Percentiles rank a stretch among this genome's conserved stretches.
Evolutionary conservation across 768 basidiomycete genomes (phyloP).

Genomic region (Lyophyllum shimeji): DNA sequence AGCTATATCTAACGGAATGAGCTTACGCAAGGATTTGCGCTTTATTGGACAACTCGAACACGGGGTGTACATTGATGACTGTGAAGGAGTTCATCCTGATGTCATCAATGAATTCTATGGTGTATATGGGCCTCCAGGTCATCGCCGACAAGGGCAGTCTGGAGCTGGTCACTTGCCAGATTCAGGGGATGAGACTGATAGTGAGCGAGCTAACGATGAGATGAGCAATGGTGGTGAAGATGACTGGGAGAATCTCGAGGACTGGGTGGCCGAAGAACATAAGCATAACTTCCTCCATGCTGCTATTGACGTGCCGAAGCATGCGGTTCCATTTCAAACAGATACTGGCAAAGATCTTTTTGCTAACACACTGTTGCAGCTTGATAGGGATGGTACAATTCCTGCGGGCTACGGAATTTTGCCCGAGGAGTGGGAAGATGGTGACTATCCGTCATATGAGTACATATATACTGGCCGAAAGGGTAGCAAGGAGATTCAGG

Average conservation of each 20-base stretch:
- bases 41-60: slow-evolving; percentile 1
- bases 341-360: not conserved
- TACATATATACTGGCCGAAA: not conserved
- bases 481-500: no score
- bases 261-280: not conserved
- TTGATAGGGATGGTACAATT: not conserved
- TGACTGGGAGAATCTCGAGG: not conserved
- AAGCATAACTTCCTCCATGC: not conserved
- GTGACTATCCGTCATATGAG: not conserved
- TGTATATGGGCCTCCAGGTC: no score
- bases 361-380: not conserved
- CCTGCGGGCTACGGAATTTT: not conserved
- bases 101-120: no score
- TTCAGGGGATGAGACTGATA: no score
- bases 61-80: slow-evolving; percentile 9
- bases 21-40: slow-evolving; percentile 4
- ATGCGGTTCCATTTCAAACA: not conserved
- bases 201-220: no score
- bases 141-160: no score
- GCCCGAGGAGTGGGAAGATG: not conserved
- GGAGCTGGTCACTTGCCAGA: no score
- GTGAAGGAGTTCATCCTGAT: not conserved
- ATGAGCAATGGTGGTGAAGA: not conserved
- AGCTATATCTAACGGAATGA: not conserved
- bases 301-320: not conserved